Evolutionary conservation across 352 stramenopile species (phyloP).

Genomic region (Elongisporangium undulatum): DNA sequence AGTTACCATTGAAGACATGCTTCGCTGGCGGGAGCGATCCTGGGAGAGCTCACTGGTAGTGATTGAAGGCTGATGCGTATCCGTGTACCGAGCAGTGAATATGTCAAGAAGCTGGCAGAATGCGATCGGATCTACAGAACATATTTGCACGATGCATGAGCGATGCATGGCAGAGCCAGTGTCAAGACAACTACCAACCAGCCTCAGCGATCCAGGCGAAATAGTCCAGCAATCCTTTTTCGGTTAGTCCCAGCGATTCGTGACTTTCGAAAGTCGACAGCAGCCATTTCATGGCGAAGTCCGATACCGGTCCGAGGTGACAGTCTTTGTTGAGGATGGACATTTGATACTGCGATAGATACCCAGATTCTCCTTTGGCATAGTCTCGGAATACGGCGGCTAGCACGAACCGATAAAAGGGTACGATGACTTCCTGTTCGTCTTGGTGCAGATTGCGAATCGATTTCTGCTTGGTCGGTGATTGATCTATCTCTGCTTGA

Average conservation of each 20-base stretch:
- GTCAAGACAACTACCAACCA: slow-evolving; percentile 18
- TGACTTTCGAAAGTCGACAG: slow-evolving; percentile 48
- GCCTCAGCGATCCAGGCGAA: slow-evolving; percentile 66
- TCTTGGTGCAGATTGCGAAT: slow-evolving; percentile 10
- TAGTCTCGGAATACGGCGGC: slow-evolving; percentile 47
- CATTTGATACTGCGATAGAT: slow-evolving; percentile 26
- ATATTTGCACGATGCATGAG: not conserved
- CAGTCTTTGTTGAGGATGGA: slow-evolving; percentile 46
- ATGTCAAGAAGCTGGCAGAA: slow-evolving; percentile 59
- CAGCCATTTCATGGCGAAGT: slow-evolving; percentile 38
- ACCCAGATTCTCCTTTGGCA: slow-evolving; percentile 20
- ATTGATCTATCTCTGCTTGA: slow-evolving; percentile 22
- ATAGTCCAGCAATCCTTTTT: slow-evolving; percentile 58
- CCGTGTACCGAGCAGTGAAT: slow-evolving; percentile 54
- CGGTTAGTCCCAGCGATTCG: slow-evolving; percentile 23
- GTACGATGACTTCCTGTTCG: slow-evolving; percentile 29
- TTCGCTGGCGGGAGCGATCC: not conserved
- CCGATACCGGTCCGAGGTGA: slow-evolving; percentile 17
- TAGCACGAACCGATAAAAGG: slow-evolving; percentile 69
- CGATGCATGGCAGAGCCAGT: not conserved
- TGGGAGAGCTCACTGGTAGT: slow-evolving; percentile 8
- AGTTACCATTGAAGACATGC: not conserved
- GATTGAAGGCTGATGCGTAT: slow-evolving; percentile 50
- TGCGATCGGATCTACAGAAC: slow-evolving; percentile 34
- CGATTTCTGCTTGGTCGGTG: not conserved